These are phyloP conservation scores for Pulveroboletus frians DNA, from an alignment of 768 basidiomycete species.

Conservation along the genomic window DNA sequence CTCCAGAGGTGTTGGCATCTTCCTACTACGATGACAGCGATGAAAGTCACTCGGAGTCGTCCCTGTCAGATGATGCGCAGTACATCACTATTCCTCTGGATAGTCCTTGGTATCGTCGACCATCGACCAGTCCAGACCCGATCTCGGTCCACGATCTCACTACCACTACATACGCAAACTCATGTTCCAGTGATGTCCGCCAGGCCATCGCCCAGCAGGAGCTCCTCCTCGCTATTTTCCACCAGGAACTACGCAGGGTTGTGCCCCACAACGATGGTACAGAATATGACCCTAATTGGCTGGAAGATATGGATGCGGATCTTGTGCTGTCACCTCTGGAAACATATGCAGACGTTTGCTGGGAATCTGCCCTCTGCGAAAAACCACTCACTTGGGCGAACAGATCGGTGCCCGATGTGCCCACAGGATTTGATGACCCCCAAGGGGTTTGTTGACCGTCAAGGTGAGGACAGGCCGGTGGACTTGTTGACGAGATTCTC, in stretches of 20 bases:
- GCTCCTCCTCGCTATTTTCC: constrained; percentile 29
- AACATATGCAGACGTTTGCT: constrained; percentile 28
- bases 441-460: constrained; percentile 10
- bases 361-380: constrained; percentile 26
- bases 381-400: background rate
- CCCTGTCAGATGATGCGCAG: constrained; percentile 30
- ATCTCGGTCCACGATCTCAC: constrained; percentile 17
- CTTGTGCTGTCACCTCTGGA: constrained; percentile 26
- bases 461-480: constrained; percentile 4
- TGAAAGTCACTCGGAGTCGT: constrained; percentile 16
- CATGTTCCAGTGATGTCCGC: constrained; percentile 31
- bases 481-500: background rate
- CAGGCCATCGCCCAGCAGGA: constrained; percentile 32
- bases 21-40: constrained; percentile 20
- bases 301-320: constrained; percentile 26
- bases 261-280: constrained; percentile 11
- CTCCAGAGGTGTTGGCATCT: constrained; percentile 11
- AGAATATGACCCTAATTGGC: constrained; percentile 23
- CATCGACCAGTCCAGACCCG: constrained; percentile 26
- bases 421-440: constrained; percentile 26
- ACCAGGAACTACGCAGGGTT: constrained; percentile 25
- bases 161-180: constrained; percentile 17
- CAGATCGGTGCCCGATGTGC: constrained; percentile 25
- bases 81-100: constrained; percentile 36
- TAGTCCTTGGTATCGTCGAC: constrained; percentile 36